Percentiles rank a stretch among this genome's conserved stretches.
Conservation (phyloP, 192 early-diverging fungal species). For the Dispira simplex region DNA sequence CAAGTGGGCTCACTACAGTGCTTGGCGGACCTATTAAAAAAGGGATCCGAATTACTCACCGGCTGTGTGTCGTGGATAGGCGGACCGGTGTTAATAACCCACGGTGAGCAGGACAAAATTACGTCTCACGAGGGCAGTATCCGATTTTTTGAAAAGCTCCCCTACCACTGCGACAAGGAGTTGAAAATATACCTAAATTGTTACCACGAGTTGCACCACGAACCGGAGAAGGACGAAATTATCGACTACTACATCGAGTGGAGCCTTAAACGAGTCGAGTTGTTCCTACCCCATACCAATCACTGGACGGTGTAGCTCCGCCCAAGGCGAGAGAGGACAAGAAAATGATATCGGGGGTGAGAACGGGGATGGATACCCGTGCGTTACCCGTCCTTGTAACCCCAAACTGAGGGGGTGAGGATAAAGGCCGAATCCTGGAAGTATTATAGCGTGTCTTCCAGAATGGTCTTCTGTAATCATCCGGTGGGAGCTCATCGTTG, state of each 20-base stretch:
- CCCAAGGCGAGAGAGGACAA: too few species aligned
- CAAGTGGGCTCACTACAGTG: slow-evolving; percentile 6
- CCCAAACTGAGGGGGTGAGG: too few species aligned
- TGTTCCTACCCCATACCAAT: not conserved
- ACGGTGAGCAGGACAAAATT: slow-evolving; percentile 25
- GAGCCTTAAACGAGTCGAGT: not conserved
- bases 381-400: too few species aligned
- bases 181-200: slow-evolving; percentile 13
- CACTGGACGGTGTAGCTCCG: not conserved
- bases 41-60: slow-evolving; percentile 15
- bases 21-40: slow-evolving; percentile 15
- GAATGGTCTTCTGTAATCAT: too few species aligned
- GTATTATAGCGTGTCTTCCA: too few species aligned
- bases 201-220: slow-evolving; percentile 23
- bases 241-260: slow-evolving; percentile 10
- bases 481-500: too few species aligned
- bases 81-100: slow-evolving; percentile 24
- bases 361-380: too few species aligned
- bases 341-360: too few species aligned
- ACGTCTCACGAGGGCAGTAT: slow-evolving; percentile 20
- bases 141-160: slow-evolving; percentile 20
- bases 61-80: slow-evolving; percentile 11
- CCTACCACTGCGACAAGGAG: slow-evolving; percentile 26
- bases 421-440: too few species aligned
- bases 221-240: slow-evolving; percentile 10